phyloP scores from a whole-genome alignment of 768 basidiomycete species.

The Pulveroboletus sp. region DNA sequence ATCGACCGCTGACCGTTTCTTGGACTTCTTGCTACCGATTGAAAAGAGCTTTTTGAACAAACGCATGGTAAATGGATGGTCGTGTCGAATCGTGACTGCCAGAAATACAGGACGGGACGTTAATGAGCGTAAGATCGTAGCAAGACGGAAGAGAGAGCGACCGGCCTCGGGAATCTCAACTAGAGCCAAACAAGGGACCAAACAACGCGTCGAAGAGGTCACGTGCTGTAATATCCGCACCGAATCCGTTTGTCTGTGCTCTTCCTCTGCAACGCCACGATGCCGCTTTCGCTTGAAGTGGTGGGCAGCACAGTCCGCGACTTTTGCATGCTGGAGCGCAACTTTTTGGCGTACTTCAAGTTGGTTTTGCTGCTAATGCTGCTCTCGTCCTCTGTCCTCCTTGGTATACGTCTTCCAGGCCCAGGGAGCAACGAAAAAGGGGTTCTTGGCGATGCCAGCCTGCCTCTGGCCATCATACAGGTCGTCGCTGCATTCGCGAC shows the following conservation, averaged over 20 bases:
- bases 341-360: constrained; percentile 66
- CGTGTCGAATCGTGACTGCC: constrained; percentile 28
- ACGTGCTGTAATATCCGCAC: constrained; percentile 17
- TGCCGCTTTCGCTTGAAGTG: constrained; percentile 39
- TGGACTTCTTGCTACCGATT: constrained; percentile 61
- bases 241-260: constrained; percentile 12
- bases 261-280: neutral
- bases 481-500: constrained; percentile 51
- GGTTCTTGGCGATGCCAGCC: constrained; percentile 27
- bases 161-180: constrained; percentile 27
- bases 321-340: constrained; percentile 77
- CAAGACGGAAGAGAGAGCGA: neutral
- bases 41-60: constrained; percentile 72
- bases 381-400: constrained; percentile 60
- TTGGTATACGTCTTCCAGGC: constrained; percentile 56
- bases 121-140: constrained; percentile 23
- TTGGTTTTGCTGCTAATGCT: constrained; percentile 63
- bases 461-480: constrained; percentile 54
- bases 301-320: constrained; percentile 66
- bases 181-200: constrained; percentile 41
- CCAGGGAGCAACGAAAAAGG: constrained; percentile 23
- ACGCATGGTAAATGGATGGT: constrained; percentile 45
- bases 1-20: constrained; percentile 36
- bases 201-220: constrained; percentile 23
- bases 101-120: constrained; percentile 25